These are phyloP conservation scores for Apiospora kogelbergensis DNA, from an alignment of 2,329 filamentous ascomycete genomes.

Conservation along the genomic window DNA sequence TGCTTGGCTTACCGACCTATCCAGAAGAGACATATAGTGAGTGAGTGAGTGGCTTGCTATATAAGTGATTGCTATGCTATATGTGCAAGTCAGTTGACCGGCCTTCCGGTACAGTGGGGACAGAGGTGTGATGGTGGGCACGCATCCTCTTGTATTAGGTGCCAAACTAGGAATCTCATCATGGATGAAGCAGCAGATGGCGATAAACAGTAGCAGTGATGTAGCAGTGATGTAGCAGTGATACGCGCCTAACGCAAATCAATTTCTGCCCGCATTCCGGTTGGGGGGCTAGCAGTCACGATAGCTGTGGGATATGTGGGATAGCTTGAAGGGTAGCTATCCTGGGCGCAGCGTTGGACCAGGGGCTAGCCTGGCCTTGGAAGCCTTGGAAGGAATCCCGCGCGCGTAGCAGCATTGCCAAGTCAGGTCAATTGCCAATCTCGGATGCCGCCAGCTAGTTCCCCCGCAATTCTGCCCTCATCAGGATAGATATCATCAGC, in stretches of 20 bases:
- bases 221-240: too few species aligned
- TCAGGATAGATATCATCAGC: too few species aligned
- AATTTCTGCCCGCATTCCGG: background rate
- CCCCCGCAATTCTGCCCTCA: background rate
- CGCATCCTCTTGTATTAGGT: too few species aligned
- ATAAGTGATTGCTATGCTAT: too few species aligned
- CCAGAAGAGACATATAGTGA: background rate
- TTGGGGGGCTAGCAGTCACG: background rate
- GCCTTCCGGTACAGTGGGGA: background rate
- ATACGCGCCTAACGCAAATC: slow-evolving; percentile 1
- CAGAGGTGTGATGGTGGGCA: background rate
- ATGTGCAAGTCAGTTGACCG: background rate
- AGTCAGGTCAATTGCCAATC: background rate
- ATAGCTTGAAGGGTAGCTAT: background rate
- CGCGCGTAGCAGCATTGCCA: background rate
- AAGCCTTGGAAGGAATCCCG: background rate
- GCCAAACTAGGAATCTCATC: background rate
- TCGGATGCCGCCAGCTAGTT: background rate
- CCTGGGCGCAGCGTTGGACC: background rate
- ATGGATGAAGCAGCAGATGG: background rate
- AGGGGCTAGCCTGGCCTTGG: background rate
- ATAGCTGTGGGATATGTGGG: slow-evolving; percentile 2
- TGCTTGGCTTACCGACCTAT: background rate
- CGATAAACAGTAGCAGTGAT: background rate
- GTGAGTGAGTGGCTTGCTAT: background rate